A percentile compares a stretch with the other conserved stretches of the same genome.
Conservation (phyloP, 2,329 filamentous ascomycete species). For the Epichloe sibirici region DNA sequence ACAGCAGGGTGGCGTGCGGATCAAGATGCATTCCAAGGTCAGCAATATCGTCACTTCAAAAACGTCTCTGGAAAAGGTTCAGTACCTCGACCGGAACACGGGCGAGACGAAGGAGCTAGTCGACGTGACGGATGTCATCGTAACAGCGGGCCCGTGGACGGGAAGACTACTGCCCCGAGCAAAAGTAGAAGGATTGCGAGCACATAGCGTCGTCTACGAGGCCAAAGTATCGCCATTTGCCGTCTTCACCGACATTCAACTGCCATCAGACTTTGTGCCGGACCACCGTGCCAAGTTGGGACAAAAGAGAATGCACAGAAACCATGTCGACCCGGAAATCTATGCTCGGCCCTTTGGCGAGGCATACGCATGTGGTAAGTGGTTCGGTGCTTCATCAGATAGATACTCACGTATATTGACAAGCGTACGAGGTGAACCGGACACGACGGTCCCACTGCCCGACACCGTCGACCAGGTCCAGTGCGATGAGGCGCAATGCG, state of each 20-base stretch:
- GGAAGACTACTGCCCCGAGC: conserved; percentile 43
- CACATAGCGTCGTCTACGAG: conserved; percentile 54
- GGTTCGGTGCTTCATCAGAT: no score
- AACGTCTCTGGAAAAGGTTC: conserved; percentile 47
- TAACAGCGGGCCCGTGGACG: conserved; percentile 53
- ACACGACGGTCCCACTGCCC: conserved; percentile 63
- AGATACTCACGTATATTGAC: no score
- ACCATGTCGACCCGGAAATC: conserved; percentile 75
- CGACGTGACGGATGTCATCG: conserved; percentile 40
- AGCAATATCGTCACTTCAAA: conserved; percentile 49
- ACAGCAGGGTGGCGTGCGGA: conserved; percentile 51
- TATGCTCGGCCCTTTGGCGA: conserved; percentile 83
- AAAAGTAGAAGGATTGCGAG: conserved; percentile 45
- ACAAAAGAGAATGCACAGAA: conserved; percentile 41
- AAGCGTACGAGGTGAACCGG: conserved; percentile 51
- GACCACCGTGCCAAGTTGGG: conserved; percentile 34
- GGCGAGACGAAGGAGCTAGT: conserved; percentile 23
- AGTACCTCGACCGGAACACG: conserved; percentile 39
- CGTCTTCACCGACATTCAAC: conserved; percentile 74
- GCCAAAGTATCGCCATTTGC: conserved; percentile 59
- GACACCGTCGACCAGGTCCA: conserved; percentile 62
- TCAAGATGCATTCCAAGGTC: conserved; percentile 55
- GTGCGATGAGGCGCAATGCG: conserved; percentile 63
- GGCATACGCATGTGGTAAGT: conserved; percentile 77
- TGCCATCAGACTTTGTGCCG: conserved; percentile 53